phyloP scores from a whole-genome alignment of 2,329 filamentous ascomycete genomes.

The Microdochium bolleyi region DNA sequence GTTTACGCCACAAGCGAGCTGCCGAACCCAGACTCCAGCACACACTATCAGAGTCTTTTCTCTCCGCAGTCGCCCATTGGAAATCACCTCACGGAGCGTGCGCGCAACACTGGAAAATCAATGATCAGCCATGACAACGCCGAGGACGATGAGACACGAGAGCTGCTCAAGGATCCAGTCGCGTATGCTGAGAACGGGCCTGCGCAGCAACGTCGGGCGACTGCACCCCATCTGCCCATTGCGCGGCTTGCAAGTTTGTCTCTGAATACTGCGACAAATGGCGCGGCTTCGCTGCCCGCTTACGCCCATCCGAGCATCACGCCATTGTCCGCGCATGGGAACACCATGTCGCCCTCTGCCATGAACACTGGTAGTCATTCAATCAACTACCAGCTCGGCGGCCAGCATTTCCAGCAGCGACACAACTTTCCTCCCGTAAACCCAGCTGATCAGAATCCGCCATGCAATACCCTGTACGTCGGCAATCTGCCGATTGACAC shows the following conservation, averaged over 20 bases:
- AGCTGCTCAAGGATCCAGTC: slow-evolving; percentile 64
- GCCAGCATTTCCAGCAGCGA: slow-evolving; percentile 50
- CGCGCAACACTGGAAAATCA: slow-evolving; percentile 57
- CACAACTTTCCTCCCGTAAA: slow-evolving; percentile 81
- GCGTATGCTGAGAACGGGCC: slow-evolving; percentile 67
- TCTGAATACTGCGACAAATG: slow-evolving; percentile 57
- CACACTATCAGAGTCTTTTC: slow-evolving; percentile 56
- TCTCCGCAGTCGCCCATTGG: slow-evolving; percentile 67
- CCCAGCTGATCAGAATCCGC: slow-evolving; percentile 91
- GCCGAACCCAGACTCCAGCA: slow-evolving; percentile 44
- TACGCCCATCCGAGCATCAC: slow-evolving; percentile 29
- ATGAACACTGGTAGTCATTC: slow-evolving; percentile 35
- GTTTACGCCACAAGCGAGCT: slow-evolving; percentile 50
- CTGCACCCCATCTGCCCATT: slow-evolving; percentile 64
- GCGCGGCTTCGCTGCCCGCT: slow-evolving; percentile 44
- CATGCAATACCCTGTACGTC: slow-evolving; percentile 96
- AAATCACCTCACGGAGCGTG: slow-evolving; percentile 56
- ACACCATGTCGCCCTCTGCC: slow-evolving; percentile 48
- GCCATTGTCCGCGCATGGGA: slow-evolving; percentile 29
- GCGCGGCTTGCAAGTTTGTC: slow-evolving; percentile 62
- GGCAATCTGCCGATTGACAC: slow-evolving; percentile 93
- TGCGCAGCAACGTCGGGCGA: slow-evolving; percentile 53
- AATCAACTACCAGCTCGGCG: slow-evolving; percentile 46
- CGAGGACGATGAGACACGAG: slow-evolving; percentile 63
- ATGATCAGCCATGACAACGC: slow-evolving; percentile 63